Evolutionary conservation across 208 protist species (phyloP).

Genomic region (Leishmania major): DNA sequence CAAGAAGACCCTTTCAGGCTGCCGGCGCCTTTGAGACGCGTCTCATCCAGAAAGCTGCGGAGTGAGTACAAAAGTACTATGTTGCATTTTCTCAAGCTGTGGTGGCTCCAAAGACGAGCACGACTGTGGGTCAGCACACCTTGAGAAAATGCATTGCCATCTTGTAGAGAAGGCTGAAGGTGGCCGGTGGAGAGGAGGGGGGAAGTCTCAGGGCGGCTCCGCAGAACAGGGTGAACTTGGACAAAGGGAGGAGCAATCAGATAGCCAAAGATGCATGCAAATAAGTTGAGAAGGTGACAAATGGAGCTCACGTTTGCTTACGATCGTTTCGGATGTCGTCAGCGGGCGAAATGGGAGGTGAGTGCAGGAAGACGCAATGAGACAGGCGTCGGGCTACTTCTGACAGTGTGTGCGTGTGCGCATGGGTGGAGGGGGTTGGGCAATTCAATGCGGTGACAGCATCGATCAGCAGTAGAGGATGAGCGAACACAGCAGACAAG

Average conservation of each 20-base stretch:
- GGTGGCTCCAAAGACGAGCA: background rate
- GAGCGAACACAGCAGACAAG: background rate
- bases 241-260: background rate
- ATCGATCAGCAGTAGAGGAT: background rate
- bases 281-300: background rate
- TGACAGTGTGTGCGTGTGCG: too few relatives aligned
- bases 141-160: background rate
- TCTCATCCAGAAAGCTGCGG: background rate
- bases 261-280: background rate
- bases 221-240: background rate
- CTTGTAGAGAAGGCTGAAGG: background rate
- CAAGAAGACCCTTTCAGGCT: background rate
- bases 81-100: background rate
- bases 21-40: background rate
- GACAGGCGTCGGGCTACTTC: background rate
- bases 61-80: background rate
- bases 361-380: background rate
- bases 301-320: too few relatives aligned
- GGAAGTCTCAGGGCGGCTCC: background rate
- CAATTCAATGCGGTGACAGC: background rate
- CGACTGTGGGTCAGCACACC: background rate
- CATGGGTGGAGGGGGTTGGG: background rate
- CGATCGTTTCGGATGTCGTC: too few relatives aligned
- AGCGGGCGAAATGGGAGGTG: background rate
- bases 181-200: background rate